These are phyloP conservation scores for Bruguiera sexangula DNA, from an alignment of 345 rosid genomes.

Conservation along the genomic window DNA sequence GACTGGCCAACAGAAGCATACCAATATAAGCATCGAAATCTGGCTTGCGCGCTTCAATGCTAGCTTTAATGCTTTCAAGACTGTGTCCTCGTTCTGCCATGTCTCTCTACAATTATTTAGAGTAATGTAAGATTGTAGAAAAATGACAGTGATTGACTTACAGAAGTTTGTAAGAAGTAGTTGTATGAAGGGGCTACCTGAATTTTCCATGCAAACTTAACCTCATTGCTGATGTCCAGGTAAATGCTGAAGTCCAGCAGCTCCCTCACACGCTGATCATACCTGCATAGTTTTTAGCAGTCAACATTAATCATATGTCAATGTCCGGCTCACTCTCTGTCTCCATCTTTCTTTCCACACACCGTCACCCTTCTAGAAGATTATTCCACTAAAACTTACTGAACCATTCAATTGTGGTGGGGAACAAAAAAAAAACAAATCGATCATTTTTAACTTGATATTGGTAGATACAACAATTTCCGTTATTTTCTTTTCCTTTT, in stretches of 20 bases:
- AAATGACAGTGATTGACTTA: not conserved
- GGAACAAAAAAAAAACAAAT: too few relatives aligned
- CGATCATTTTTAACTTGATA: too few relatives aligned
- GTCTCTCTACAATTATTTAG: constrained; percentile 60
- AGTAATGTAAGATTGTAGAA: constrained; percentile 2
- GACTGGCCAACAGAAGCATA: constrained; percentile 17
- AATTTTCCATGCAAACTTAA: constrained; percentile 95
- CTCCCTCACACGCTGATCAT: constrained; percentile 77
- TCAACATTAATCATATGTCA: too few relatives aligned
- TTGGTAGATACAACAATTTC: too few relatives aligned
- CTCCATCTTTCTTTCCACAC: too few relatives aligned
- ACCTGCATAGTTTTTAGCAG: constrained; percentile 41
- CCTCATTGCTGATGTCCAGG: constrained; percentile 96
- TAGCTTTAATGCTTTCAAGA: constrained; percentile 94
- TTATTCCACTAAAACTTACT: too few relatives aligned
- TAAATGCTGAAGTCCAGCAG: constrained; percentile 90
- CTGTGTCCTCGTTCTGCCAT: constrained; percentile 99
- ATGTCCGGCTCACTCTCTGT: too few relatives aligned
- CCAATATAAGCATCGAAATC: constrained; percentile 95
- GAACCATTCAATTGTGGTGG: too few relatives aligned
- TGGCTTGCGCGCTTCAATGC: constrained; percentile 94
- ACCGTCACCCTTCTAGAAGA: too few relatives aligned
- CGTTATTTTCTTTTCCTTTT: too few relatives aligned
- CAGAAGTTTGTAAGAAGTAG: not conserved
- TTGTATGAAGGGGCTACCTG: constrained; percentile 5